phyloP scores from a whole-genome alignment of 352 stramenopile genomes.

The Phytophthora kernoviae region DNA sequence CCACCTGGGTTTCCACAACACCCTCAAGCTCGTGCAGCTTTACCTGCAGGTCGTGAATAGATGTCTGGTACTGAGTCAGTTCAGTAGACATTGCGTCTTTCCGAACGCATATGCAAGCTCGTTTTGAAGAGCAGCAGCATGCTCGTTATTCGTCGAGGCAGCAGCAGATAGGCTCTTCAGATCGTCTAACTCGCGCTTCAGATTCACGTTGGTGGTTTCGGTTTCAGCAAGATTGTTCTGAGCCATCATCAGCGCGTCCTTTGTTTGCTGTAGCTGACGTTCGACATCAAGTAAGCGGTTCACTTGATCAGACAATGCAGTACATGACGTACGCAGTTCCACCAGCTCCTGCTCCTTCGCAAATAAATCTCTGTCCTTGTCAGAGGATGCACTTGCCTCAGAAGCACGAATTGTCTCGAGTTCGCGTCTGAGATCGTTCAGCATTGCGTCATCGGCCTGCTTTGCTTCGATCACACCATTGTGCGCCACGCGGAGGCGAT shows the following conservation, averaged over 20 bases:
- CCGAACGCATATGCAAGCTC: slow-evolving; percentile 35
- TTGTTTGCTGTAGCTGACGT: slow-evolving; percentile 35
- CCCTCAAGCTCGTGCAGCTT: slow-evolving; percentile 35
- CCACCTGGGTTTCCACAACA: slow-evolving; percentile 27
- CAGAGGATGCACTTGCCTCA: slow-evolving; percentile 6
- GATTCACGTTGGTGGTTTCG: slow-evolving; percentile 24
- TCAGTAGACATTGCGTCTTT: slow-evolving; percentile 25
- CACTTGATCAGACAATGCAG: slow-evolving; percentile 21
- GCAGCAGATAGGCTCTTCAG: slow-evolving; percentile 37
- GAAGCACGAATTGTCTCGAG: slow-evolving; percentile 33
- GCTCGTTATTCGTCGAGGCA: slow-evolving; percentile 44
- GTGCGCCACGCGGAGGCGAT: slow-evolving; percentile 37
- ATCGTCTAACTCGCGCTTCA: slow-evolving; percentile 46
- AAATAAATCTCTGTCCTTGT: slow-evolving; percentile 34
- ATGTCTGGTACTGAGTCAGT: slow-evolving; percentile 21
- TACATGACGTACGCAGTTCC: slow-evolving; percentile 31
- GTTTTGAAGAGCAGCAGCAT: slow-evolving; percentile 20
- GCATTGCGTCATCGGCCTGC: slow-evolving; percentile 22
- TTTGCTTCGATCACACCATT: slow-evolving; percentile 34
- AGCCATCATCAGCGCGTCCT: slow-evolving; percentile 30
- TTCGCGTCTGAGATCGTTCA: slow-evolving; percentile 33
- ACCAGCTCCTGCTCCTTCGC: slow-evolving; percentile 35
- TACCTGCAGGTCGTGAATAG: slow-evolving; percentile 31
- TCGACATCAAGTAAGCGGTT: slow-evolving; percentile 39
- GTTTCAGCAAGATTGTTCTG: slow-evolving; percentile 42